phyloP scores from a whole-genome alignment of 108 stramenopile genomes.

The Schizochytrium sp. region DNA sequence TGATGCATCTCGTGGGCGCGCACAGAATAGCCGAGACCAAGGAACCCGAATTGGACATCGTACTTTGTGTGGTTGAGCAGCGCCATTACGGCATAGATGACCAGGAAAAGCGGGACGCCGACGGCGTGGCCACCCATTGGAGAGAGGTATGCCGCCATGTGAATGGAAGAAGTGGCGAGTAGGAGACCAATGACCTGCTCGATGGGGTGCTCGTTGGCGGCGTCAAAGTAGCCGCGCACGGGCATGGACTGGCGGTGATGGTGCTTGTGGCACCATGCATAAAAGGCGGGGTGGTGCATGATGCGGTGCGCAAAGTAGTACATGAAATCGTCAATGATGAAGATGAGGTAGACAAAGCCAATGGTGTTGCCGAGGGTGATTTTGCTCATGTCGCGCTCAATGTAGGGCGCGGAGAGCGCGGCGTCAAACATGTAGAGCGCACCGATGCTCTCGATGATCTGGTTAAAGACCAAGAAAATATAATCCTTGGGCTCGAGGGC shows the following conservation, averaged over 20 bases:
- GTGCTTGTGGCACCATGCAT: slow-evolving; percentile 80
- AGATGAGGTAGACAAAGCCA: slow-evolving; percentile 61
- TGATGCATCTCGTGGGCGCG: slow-evolving; percentile 86
- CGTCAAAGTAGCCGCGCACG: slow-evolving; percentile 74
- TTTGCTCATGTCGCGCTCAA: slow-evolving; percentile 43
- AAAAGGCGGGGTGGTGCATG: slow-evolving; percentile 65
- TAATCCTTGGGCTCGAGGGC: slow-evolving; percentile 26
- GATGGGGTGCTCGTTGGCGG: slow-evolving; percentile 84
- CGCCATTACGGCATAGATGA: slow-evolving; percentile 36
- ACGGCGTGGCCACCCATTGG: slow-evolving; percentile 53
- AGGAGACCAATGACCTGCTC: slow-evolving; percentile 68
- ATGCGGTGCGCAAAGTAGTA: slow-evolving; percentile 74
- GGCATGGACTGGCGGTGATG: slow-evolving; percentile 86
- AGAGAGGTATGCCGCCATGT: slow-evolving; percentile 32
- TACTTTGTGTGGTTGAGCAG: slow-evolving; percentile 55
- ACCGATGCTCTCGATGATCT: slow-evolving; percentile 70
- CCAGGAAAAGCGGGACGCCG: slow-evolving; percentile 52
- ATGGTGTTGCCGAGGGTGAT: slow-evolving; percentile 57
- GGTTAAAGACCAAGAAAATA: slow-evolving; percentile 64
- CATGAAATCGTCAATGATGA: slow-evolving; percentile 66
- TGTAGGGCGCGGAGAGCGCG: slow-evolving; percentile 42
- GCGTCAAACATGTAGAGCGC: slow-evolving; percentile 60
- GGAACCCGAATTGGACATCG: slow-evolving; percentile 41
- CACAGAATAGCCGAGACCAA: slow-evolving; percentile 47
- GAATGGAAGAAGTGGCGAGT: slow-evolving; percentile 47